Base-by-base conservation (phyloP, 208 protist species). In the Blastocrithidia nonstop region DNA sequence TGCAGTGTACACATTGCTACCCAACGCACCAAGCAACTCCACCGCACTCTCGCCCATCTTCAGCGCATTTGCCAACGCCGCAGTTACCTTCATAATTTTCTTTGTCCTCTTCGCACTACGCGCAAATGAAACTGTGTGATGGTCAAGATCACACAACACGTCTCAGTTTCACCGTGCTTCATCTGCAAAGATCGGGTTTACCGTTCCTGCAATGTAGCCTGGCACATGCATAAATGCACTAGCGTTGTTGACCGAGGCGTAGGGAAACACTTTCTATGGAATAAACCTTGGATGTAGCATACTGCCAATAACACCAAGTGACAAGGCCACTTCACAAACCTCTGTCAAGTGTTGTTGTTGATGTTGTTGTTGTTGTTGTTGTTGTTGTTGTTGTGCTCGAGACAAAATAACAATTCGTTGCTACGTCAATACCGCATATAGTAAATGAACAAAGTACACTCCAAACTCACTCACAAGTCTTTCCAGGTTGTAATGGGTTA, bases 101-200 rank as follows among this genome's bases (percentile, higher is more conserved):
- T 22, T 61, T 61, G 0, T 52, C 28, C 35, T 58, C 50, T 0
- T 27, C 29, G 5, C 31, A 5, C 52, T 36, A 28, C 42, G 17
- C 32, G 47, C 46, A 1, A 56, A 54, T 35, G 53, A 50, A 28
- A 87, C 57, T 9, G 46, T 57, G 5, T 53, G 56, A 20, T 58
- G 55, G 45, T 88, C 78, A 2, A 88, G 44, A 46, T 88, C 75
- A 52, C 68, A 79, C 20, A 88, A 37, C 15, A 83, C 37, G 57
- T 85, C 71, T 75, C 79, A 88, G 22, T 48, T 36, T 63, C 69
- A 83, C 20, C 54, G 48, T 2, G 57, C 51, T 6, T 65, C 58
- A 24, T 69, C 80, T 24, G 72, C 64, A 47, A 88, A 88, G 25
- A 88, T 81, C 33, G 79, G 79, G 44, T 88, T 88, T 40, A 88